These are phyloP conservation scores for Myxozyma vanderwaltii DNA, from an alignment of 805 yeast species.

Conservation along the genomic window DNA sequence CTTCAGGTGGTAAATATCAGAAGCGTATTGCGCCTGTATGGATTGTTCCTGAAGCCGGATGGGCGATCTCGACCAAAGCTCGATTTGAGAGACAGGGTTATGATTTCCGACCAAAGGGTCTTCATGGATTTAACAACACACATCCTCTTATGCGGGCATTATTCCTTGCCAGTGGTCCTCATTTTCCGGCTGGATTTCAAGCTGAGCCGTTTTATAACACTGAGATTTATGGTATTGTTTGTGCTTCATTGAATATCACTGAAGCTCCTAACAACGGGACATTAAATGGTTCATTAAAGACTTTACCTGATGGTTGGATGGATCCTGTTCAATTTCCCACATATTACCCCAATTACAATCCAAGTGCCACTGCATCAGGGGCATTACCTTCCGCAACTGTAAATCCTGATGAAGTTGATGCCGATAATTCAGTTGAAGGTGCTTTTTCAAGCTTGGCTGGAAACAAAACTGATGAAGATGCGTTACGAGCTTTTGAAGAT, in stretches of 20 bases:
- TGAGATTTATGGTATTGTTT: slow-evolving; percentile 72
- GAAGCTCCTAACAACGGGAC: slow-evolving; percentile 66
- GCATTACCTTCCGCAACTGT: slow-evolving; percentile 2
- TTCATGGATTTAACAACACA: slow-evolving; percentile 81
- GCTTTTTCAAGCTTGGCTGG: not conserved
- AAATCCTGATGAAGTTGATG: not conserved
- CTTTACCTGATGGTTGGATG: slow-evolving; percentile 37
- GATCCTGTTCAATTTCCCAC: slow-evolving; percentile 33
- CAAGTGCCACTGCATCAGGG: not conserved
- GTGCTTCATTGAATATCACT: slow-evolving; percentile 58
- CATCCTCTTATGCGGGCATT: slow-evolving; percentile 81
- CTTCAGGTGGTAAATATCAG: slow-evolving; percentile 46
- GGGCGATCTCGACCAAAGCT: slow-evolving; percentile 64
- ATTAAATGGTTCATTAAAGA: slow-evolving; percentile 32
- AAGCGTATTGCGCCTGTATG: slow-evolving; percentile 81
- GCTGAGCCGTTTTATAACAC: slow-evolving; percentile 69
- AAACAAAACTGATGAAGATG: not conserved
- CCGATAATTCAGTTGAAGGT: slow-evolving; percentile 1
- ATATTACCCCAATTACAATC: slow-evolving; percentile 4
- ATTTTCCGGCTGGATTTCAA: slow-evolving; percentile 51
- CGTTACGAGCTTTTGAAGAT: slow-evolving; percentile 5
- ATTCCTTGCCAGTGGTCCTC: slow-evolving; percentile 81
- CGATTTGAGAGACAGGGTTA: slow-evolving; percentile 53
- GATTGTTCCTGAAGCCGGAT: slow-evolving; percentile 83
- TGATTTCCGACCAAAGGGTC: slow-evolving; percentile 67